Conservation (phyloP, 148 eudicot species). For the Rhododendron mucronatum region DNA sequence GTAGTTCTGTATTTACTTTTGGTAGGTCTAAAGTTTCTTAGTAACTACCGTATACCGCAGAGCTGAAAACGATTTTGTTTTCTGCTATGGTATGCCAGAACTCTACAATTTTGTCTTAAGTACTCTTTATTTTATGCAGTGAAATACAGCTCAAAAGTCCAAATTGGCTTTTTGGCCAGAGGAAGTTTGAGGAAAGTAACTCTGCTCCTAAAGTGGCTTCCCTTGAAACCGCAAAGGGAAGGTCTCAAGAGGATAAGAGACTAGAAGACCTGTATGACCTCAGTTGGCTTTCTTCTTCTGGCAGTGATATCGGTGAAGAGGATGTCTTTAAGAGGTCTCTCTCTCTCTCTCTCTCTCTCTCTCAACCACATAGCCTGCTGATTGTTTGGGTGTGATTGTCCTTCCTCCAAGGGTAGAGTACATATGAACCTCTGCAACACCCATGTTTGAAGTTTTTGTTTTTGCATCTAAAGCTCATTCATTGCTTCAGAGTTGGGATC, state of each 20-base stretch:
- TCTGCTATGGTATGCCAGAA: not conserved
- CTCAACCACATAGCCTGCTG: not conserved
- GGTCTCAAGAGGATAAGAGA: constrained; percentile 28
- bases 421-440: not conserved
- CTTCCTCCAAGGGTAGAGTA: not conserved
- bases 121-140: constrained; percentile 33
- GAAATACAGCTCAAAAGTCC: constrained; percentile 98
- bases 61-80: not conserved
- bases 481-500: not conserved
- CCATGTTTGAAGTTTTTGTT: not conserved
- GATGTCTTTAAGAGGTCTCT: constrained; percentile 63
- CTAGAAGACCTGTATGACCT: constrained; percentile 44
- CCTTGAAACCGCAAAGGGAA: constrained; percentile 31
- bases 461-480: not conserved
- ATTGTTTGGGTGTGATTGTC: not conserved
- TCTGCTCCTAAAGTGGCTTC: constrained; percentile 40
- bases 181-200: constrained; percentile 58
- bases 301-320: constrained; percentile 48
- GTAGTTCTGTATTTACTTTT: not conserved
- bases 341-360: not conserved
- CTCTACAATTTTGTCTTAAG: not conserved
- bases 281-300: constrained; percentile 52
- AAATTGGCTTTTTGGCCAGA: constrained; percentile 95
- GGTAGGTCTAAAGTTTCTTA: not conserved
- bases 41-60: not conserved